A percentile compares a stretch with the other conserved stretches of the same genome.
phyloP scores from a whole-genome alignment of 345 rosid species.

The Euclidium syriacum region DNA sequence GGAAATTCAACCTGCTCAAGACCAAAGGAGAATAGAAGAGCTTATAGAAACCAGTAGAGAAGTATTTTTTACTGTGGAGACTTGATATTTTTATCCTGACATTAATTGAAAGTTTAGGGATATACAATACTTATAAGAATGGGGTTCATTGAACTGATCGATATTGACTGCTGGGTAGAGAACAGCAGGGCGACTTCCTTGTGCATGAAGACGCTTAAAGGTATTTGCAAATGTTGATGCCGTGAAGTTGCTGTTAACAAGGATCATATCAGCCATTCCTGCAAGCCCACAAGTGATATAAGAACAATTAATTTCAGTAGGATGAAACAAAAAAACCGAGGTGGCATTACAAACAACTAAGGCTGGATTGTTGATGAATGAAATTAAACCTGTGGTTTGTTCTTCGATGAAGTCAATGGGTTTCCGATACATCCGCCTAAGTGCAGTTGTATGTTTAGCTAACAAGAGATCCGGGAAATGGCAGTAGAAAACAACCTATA shows the following conservation, averaged over 20 bases:
- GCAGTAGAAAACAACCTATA: slow-evolving; percentile 86
- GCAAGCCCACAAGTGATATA: slow-evolving; percentile 17
- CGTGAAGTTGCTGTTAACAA: slow-evolving; percentile 84
- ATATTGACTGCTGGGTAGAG: slow-evolving; percentile 86
- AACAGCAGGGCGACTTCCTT: slow-evolving; percentile 67
- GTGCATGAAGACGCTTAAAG: slow-evolving; percentile 66
- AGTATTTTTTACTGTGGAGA: background rate
- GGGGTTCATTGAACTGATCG: slow-evolving; percentile 65
- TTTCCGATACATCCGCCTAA: slow-evolving; percentile 72
- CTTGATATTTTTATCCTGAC: background rate
- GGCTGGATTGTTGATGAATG: background rate
- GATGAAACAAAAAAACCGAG: background rate
- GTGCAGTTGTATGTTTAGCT: slow-evolving; percentile 74
- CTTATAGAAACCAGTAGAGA: background rate
- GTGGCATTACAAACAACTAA: background rate
- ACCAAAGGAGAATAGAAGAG: slow-evolving; percentile 18
- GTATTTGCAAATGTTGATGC: slow-evolving; percentile 83
- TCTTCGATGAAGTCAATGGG: slow-evolving; percentile 85
- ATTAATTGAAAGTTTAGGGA: slow-evolving; percentile 28
- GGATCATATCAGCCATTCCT: slow-evolving; percentile 91
- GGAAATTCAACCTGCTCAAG: slow-evolving; percentile 65
- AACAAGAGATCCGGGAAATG: slow-evolving; percentile 86
- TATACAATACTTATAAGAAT: slow-evolving; percentile 50
- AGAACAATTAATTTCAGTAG: background rate
- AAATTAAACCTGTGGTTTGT: slow-evolving; percentile 61